Conservation (phyloP, 1,284 basidiomycete genomes). For the Trichosporon sp. region DNA sequence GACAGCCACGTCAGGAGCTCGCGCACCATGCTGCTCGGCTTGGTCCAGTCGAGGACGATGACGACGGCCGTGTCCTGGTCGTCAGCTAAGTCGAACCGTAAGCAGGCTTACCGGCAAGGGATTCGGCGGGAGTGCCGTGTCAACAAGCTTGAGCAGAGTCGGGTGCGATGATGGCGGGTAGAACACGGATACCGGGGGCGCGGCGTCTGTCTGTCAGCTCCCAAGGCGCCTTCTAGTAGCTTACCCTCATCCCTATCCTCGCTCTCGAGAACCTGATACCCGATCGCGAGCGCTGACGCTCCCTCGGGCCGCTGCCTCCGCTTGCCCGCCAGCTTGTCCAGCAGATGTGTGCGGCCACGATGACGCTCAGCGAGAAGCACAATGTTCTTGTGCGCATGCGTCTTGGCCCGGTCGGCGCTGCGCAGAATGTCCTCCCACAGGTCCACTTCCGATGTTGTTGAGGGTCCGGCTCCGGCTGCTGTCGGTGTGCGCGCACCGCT, state of each 20-base stretch:
- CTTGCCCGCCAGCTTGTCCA: slow-evolving; percentile 30
- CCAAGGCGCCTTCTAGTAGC: slow-evolving; percentile 39
- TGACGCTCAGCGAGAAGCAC: slow-evolving; percentile 67
- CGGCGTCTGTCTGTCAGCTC: slow-evolving; percentile 64
- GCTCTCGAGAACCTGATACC: slow-evolving; percentile 83
- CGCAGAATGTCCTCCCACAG: slow-evolving; percentile 89
- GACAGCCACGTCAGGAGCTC: slow-evolving; percentile 82
- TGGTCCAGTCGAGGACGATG: slow-evolving; percentile 93
- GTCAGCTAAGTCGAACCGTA: slow-evolving; percentile 1
- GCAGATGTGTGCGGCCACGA: slow-evolving; percentile 50
- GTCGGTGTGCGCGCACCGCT: not conserved
- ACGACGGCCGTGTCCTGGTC: slow-evolving; percentile 75
- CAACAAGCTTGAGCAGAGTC: slow-evolving; percentile 74
- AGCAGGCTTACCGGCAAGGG: slow-evolving; percentile 39
- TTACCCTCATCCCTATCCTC: slow-evolving; percentile 87
- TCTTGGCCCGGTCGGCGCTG: slow-evolving; percentile 75
- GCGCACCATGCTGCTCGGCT: slow-evolving; percentile 78
- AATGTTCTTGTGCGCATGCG: slow-evolving; percentile 75
- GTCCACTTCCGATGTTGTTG: slow-evolving; percentile 55
- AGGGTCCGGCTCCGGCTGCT: not conserved
- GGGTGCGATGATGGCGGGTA: slow-evolving; percentile 78
- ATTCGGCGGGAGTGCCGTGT: slow-evolving; percentile 74
- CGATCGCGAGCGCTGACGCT: slow-evolving; percentile 71
- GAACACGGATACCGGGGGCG: slow-evolving; percentile 83
- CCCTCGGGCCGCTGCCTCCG: slow-evolving; percentile 23